phyloP scores from a whole-genome alignment of 768 basidiomycete genomes.

The Floccularia luteovirens region DNA sequence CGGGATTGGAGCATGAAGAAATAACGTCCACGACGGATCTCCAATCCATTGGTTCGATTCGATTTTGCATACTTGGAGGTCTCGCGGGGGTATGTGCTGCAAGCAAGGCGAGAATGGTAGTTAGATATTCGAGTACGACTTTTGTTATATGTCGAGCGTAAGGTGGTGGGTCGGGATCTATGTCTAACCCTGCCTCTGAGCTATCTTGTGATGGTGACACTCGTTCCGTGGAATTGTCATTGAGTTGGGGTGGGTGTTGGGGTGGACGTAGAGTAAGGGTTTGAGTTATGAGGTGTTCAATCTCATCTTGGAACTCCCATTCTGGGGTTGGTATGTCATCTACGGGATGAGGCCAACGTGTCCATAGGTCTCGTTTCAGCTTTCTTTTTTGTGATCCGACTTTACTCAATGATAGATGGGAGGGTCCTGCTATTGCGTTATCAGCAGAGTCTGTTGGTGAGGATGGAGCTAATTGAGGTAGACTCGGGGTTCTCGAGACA shows the following conservation, averaged over 20 bases:
- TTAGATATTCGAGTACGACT: slow-evolving; percentile 36
- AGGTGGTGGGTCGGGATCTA: slow-evolving; percentile 19
- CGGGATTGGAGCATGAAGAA: slow-evolving; percentile 15
- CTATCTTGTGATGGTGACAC: slow-evolving; percentile 7
- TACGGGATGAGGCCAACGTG: slow-evolving; percentile 65
- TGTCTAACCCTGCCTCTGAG: slow-evolving; percentile 13
- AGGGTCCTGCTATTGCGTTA: slow-evolving; percentile 9
- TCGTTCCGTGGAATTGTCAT: background rate
- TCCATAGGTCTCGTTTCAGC: slow-evolving; percentile 48
- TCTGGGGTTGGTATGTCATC: slow-evolving; percentile 60
- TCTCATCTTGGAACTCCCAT: slow-evolving; percentile 67
- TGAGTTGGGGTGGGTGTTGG: too few relatives aligned
- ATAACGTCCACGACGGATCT: slow-evolving; percentile 50
- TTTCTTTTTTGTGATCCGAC: too few relatives aligned
- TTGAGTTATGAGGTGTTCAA: slow-evolving; percentile 36
- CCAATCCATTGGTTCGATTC: slow-evolving; percentile 58
- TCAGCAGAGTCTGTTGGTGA: slow-evolving; percentile 4
- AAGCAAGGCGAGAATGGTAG: slow-evolving; percentile 44
- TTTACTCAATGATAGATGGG: too few relatives aligned
- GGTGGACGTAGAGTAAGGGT: slow-evolving; percentile 18
- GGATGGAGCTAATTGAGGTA: background rate
- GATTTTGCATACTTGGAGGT: slow-evolving; percentile 56
- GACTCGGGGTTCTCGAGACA: background rate
- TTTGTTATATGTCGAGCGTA: slow-evolving; percentile 30
- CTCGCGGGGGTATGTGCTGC: slow-evolving; percentile 48